These are phyloP conservation scores for Verbena officinalis DNA, from an alignment of 257 asterid species.

Conservation along the genomic window DNA sequence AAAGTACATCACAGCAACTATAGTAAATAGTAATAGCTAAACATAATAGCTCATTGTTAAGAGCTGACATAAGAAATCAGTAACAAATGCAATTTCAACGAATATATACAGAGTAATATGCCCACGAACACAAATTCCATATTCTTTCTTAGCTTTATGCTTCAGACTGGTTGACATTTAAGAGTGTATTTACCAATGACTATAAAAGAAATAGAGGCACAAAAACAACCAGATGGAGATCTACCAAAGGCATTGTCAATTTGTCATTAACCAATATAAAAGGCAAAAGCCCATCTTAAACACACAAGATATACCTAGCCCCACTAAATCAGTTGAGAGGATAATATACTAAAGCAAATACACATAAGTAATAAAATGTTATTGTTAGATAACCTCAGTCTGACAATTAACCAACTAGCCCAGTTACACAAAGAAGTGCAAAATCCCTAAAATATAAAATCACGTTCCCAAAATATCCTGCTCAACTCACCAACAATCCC, in stretches of 20 bases:
- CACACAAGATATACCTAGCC: conserved; percentile 1
- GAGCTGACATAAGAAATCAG: background rate
- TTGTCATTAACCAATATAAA: background rate
- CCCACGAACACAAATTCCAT: background rate
- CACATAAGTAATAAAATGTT: background rate
- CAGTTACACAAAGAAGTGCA: background rate
- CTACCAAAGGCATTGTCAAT: conserved; percentile 4
- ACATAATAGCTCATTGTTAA: background rate
- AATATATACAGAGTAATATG: background rate
- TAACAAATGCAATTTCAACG: conserved; percentile 15
- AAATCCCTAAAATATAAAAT: background rate
- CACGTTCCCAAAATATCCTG: background rate
- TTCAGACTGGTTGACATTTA: background rate
- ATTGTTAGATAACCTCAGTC: background rate
- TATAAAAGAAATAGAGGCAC: conserved; percentile 1
- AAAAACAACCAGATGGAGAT: conserved; percentile 11
- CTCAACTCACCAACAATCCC: conserved; percentile 5
- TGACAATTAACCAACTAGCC: conserved; percentile 4
- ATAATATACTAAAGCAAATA: background rate
- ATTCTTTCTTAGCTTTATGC: conserved; percentile 5
- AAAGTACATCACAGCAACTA: conserved; percentile 14
- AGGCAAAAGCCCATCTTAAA: background rate
- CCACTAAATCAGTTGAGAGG: conserved; percentile 13
- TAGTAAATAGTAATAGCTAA: conserved; percentile 4
- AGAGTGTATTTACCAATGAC: background rate